Base-by-base conservation (phyloP, 2,329 filamentous ascomycete species). In the Neofusicoccum kwambonambiense region DNA sequence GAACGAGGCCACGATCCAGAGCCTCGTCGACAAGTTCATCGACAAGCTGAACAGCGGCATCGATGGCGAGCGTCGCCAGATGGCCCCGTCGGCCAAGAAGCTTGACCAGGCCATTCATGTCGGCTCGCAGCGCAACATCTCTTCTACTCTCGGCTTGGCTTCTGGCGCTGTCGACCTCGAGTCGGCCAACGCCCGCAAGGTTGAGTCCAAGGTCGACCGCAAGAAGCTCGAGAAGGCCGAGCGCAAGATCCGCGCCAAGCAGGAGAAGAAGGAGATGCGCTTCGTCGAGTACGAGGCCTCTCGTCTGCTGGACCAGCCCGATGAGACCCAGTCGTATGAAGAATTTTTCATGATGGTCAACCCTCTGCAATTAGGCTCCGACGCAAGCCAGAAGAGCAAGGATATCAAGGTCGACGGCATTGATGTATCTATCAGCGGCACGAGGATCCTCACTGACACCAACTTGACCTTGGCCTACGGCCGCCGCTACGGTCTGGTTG, bases 331-430 rank as follows among this genome's bases (percentile, higher is more conserved):
- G 83, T 96, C 92, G 45, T 99, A 99, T 77, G 95, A 99, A 80
- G 95, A 99, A 77, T 98, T 99, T 81, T 99, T 96, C 86, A 98
- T 99, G 95, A 90, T 92, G 62, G 95, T 99, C 82, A 99, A 99
- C 78, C 95, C 95, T 67, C 86, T 99, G 68, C 94, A 98, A 76
- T 74, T 98, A 67, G 94, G 93, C 63, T 81, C 84, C 22, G 88
- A 89, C 66, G 85, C 89, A 37, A 70, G 73, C 54, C 78, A 80
- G 60, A 99, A 98, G 88, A 97, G 93, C 79, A 99, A 99, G 84
- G 95, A 99, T 76, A 93, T 99, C 84, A 99, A 98, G 82, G 83
- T 99, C 70, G 95, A 99, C 79, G 93, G 91, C 72, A 92, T 97
- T 75, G 95, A 99, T 78, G 91, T 99, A 63, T 90, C 92, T 49